Percentiles rank a stretch among this genome's conserved stretches.
phyloP scores from a whole-genome alignment of 768 basidiomycete species.

The Lactarius tabidus region DNA sequence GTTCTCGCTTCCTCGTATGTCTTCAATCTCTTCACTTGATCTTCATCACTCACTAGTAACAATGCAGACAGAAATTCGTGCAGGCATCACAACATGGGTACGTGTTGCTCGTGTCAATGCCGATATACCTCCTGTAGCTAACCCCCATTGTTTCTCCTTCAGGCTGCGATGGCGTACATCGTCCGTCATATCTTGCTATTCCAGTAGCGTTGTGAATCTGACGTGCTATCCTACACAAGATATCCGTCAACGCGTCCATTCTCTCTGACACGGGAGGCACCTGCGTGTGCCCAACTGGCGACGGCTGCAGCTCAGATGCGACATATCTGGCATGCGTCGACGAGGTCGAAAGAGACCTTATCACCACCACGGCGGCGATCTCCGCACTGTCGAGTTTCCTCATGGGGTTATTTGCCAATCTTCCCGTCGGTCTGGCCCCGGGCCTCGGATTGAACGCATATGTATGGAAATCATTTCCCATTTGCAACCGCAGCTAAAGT shows the following conservation, averaged over 20 bases:
- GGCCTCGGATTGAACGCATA: constrained; percentile 83
- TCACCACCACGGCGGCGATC: constrained; percentile 77
- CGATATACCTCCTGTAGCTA: constrained; percentile 17
- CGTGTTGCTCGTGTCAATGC: constrained; percentile 26
- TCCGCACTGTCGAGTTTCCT: constrained; percentile 70
- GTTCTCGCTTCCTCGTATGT: constrained; percentile 35
- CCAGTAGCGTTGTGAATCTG: neutral
- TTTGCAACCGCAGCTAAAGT: neutral
- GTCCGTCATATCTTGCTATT: constrained; percentile 33
- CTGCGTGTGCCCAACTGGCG: constrained; percentile 63
- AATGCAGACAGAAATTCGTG: constrained; percentile 67
- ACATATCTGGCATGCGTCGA: constrained; percentile 52
- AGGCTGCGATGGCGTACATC: constrained; percentile 85
- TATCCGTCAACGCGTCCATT: constrained; percentile 83
- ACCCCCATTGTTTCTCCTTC: constrained; percentile 1
- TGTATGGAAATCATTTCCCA: constrained; percentile 38
- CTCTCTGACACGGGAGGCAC: constrained; percentile 74
- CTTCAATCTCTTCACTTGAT: neutral
- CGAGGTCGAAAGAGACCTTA: constrained; percentile 69
- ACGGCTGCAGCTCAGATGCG: constrained; percentile 51
- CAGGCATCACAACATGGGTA: constrained; percentile 80
- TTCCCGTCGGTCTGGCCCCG: constrained; percentile 87
- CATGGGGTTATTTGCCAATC: constrained; percentile 81
- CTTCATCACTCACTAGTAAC: neutral
- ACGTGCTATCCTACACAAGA: constrained; percentile 38